Evolutionary conservation across 441 rosid species (phyloP).

Genomic region (Metrosideros polymorpha): DNA sequence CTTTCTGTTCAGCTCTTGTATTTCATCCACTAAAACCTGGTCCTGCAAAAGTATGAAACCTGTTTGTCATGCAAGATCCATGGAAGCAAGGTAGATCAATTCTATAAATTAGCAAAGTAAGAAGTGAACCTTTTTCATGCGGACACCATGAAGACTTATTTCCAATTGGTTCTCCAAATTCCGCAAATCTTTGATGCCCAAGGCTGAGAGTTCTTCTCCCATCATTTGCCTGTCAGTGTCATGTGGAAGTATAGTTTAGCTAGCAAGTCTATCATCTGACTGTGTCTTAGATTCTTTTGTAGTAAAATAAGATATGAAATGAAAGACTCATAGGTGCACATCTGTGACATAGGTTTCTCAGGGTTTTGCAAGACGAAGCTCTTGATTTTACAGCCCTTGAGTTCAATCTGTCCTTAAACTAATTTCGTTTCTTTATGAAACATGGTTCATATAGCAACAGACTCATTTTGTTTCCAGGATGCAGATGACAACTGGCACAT

Average conservation of each 20-base stretch:
- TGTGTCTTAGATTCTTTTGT: background rate
- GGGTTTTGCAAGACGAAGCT: background rate
- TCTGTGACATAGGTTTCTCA: background rate
- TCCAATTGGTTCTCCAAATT: constrained; percentile 61
- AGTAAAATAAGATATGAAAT: background rate
- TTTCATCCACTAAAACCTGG: constrained; percentile 56
- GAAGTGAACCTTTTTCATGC: constrained; percentile 42
- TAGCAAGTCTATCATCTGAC: background rate
- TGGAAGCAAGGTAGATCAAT: background rate
- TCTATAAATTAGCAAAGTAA: background rate
- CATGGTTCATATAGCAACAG: background rate
- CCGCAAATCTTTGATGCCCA: constrained; percentile 52
- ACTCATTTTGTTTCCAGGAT: background rate
- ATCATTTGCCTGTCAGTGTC: constrained; percentile 64
- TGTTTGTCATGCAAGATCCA: background rate
- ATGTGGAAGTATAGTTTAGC: background rate
- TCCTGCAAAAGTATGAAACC: constrained; percentile 37
- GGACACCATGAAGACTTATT: constrained; percentile 50
- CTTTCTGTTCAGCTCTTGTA: constrained; percentile 61
- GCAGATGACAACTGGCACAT: background rate
- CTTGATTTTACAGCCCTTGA: background rate
- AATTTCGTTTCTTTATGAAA: background rate
- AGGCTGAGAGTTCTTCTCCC: constrained; percentile 89
- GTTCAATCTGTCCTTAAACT: background rate
- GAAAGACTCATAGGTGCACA: background rate